Evolutionary conservation across 1,284 basidiomycete genomes (phyloP).

Genomic region (Tremellales sp.): DNA sequence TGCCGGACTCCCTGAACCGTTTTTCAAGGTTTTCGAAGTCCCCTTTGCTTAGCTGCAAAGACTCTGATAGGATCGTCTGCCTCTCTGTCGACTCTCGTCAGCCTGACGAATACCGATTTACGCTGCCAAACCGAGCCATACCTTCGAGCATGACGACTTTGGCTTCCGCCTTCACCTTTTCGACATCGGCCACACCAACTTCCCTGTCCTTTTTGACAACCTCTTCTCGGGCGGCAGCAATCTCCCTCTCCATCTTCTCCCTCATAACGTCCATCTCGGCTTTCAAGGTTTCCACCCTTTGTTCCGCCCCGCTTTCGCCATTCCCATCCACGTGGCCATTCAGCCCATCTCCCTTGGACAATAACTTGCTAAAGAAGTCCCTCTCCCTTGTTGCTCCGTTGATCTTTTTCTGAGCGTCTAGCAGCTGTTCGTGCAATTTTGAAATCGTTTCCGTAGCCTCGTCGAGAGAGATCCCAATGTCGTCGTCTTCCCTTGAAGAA

Average conservation of each 20-base stretch:
- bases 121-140: constrained; percentile 43
- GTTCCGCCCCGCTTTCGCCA: too few species aligned
- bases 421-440: constrained; percentile 69
- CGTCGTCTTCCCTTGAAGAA: constrained; percentile 63
- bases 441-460: constrained; percentile 85
- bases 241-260: constrained; percentile 64
- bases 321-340: constrained; percentile 10
- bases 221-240: constrained; percentile 62
- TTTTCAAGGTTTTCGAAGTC: constrained; percentile 35
- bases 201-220: constrained; percentile 64
- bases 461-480: constrained; percentile 62
- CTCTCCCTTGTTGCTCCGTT: constrained; percentile 80
- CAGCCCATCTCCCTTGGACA: constrained; percentile 49
- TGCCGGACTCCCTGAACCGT: constrained; percentile 36
- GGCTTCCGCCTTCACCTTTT: constrained; percentile 74
- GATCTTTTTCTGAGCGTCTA: constrained; percentile 62
- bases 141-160: constrained; percentile 68
- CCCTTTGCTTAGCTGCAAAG: constrained; percentile 41
- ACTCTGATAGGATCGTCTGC: constrained; percentile 41
- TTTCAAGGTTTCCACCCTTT: constrained; percentile 30
- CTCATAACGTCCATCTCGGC: constrained; percentile 61
- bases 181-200: constrained; percentile 61
- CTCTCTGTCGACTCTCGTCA: constrained; percentile 36
- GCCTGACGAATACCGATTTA: neutral
- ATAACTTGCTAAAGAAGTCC: constrained; percentile 76